Evolutionary conservation across 2,329 filamentous ascomycete genomes (phyloP), one percentile per base, ranked within the genome.

Genomic region (Colletotrichum sidae): DNA sequence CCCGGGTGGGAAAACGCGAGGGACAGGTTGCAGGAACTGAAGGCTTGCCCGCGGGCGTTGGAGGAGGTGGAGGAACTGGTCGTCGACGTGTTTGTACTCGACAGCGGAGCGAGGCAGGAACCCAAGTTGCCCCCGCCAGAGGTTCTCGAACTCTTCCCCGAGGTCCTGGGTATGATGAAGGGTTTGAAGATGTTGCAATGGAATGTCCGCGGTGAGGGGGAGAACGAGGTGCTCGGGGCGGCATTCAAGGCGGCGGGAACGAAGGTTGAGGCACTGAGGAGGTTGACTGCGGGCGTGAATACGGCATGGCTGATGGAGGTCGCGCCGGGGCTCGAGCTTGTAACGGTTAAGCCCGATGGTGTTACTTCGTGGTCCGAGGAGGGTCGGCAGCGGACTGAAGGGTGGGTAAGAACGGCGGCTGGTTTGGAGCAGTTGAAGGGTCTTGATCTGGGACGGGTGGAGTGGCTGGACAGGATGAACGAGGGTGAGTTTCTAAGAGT

Each of bases 151-250:
- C 7, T 52, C 0, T 63, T 63, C 6, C 45, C 15, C 12, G 46
- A 57, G 3, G 54, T 58, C 0, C 17, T 58, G 46, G 12, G 45
- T 0, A 42, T 4, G 11, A 63, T 58, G 60, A n/a, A 3, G 15
- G 39, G 34, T 0, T 3, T 63, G 54, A 35, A 15, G 12, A 63
- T 7, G 54, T 10, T 63, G 1, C 45, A 63, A 8, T 63, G 54
- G 60, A 38, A 12, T 2, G 8, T 63, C 2, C 3, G 53, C 2
- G 53, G 33, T 0, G 38, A 13, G n/a, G 41, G 52, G 1, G 45
- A 46, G 60, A 63, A 63, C 34, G 4, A 11, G 3, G 54, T 11
- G 11, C 37, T 58, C 5, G 38, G 35, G 1, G 12, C 34, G 15
- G 46, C 12, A 8, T 58, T 63, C 15, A 10, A 12, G 12, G 17